Conservation (phyloP, 2,329 filamentous ascomycete genomes). For the Macrophomina pseudophaseolina region DNA sequence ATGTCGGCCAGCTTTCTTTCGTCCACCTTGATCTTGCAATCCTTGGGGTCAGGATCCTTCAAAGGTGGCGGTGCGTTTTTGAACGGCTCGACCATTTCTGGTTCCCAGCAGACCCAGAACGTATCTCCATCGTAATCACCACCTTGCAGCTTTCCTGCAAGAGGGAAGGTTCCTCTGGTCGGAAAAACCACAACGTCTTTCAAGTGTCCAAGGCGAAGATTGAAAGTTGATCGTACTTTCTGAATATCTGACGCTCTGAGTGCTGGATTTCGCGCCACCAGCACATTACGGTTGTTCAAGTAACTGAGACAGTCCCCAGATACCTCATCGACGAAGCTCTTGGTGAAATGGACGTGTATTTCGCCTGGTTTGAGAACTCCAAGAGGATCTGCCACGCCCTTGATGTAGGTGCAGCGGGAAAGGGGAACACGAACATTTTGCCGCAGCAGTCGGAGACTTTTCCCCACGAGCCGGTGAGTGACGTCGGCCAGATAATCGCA, state of each 20-base stretch:
- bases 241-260: conserved; percentile 76
- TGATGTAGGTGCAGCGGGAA: conserved; percentile 64
- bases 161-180: conserved; percentile 61
- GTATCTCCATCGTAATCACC: conserved; percentile 83
- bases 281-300: conserved; percentile 59
- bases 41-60: conserved; percentile 51
- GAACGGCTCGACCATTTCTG: conserved; percentile 69
- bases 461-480: conserved; percentile 54
- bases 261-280: conserved; percentile 73
- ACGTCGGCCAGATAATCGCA: conserved; percentile 57
- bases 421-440: conserved; percentile 66
- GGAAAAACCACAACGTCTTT: conserved; percentile 84
- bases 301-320: conserved; percentile 60
- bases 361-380: conserved; percentile 67
- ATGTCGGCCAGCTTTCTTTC: conserved; percentile 55
- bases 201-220: conserved; percentile 67
- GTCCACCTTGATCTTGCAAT: conserved; percentile 59
- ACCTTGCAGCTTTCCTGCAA: conserved; percentile 74
- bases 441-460: conserved; percentile 60
- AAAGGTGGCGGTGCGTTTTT: conserved; percentile 60
- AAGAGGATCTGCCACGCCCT: conserved; percentile 72
- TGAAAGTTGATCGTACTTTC: conserved; percentile 57
- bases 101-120: conserved; percentile 80
- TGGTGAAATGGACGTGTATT: conserved; percentile 70
- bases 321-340: conserved; percentile 59